Evolutionary conservation across 345 rosid genomes (phyloP).

Genomic region (Moringa oleifera): DNA sequence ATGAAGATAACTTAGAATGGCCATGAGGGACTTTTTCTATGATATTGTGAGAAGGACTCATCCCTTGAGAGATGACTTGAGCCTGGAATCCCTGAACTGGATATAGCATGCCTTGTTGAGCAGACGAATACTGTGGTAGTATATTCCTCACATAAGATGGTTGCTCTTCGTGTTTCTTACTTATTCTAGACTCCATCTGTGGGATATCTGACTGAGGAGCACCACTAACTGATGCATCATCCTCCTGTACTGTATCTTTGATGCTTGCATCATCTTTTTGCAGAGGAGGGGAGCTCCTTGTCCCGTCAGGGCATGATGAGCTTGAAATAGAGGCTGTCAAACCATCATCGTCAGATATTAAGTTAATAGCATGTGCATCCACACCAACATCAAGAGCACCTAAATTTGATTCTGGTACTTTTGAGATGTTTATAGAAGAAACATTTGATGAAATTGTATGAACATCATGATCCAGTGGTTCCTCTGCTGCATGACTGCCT

Average conservation of each 20-base stretch:
- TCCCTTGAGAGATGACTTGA: constrained; percentile 40
- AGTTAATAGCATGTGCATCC: constrained; percentile 39
- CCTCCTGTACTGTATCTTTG: constrained; percentile 32
- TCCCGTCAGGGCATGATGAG: constrained; percentile 27
- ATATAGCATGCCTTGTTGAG: constrained; percentile 35
- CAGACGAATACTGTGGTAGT: constrained; percentile 34
- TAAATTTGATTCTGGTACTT: constrained; percentile 37
- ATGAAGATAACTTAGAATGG: constrained; percentile 40
- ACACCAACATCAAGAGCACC: constrained; percentile 36
- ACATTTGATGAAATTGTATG: constrained; percentile 39
- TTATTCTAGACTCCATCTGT: constrained; percentile 30
- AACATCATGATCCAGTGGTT: constrained; percentile 40
- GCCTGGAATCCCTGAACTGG: constrained; percentile 34
- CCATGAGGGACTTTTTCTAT: constrained; percentile 33
- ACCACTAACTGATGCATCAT: constrained; percentile 31
- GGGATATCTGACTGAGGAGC: constrained; percentile 33
- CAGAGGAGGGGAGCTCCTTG: constrained; percentile 21
- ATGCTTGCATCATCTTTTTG: constrained; percentile 33
- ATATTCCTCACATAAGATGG: constrained; percentile 48
- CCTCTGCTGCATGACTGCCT: constrained; percentile 52
- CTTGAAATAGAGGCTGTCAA: constrained; percentile 26
- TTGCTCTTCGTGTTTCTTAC: constrained; percentile 51
- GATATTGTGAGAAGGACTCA: constrained; percentile 33
- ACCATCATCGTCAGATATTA: constrained; percentile 40
- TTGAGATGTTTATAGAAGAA: constrained; percentile 44